phyloP scores from a whole-genome alignment of 371 early-diverging fungal species.

The Zychaea mexicana region DNA sequence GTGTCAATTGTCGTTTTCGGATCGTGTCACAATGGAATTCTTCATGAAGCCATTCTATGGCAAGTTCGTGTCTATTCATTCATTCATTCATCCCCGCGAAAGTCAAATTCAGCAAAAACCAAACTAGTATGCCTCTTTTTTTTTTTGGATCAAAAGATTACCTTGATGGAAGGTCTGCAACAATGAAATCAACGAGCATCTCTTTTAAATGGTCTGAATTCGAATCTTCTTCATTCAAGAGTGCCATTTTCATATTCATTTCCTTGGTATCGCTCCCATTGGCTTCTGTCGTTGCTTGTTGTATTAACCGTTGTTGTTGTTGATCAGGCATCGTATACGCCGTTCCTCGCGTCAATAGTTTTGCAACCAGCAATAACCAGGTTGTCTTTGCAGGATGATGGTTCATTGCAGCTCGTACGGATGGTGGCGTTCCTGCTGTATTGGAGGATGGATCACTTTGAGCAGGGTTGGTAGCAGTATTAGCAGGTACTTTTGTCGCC shows the following conservation, averaged over 20 bases:
- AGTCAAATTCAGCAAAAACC: neutral
- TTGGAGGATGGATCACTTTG: too few species aligned
- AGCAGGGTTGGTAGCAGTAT: constrained; percentile 2
- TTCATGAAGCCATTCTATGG: constrained; percentile 46
- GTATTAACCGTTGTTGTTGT: constrained; percentile 10
- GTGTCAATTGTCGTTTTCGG: constrained; percentile 8
- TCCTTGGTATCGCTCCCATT: neutral
- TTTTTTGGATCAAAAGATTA: too few species aligned
- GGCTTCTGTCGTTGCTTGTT: neutral
- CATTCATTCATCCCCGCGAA: neutral
- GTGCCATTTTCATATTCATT: constrained; percentile 7
- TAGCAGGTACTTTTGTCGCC: constrained; percentile 1
- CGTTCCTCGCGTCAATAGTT: constrained; percentile 33
- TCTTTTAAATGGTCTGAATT: constrained; percentile 26
- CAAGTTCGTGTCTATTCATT: constrained; percentile 47
- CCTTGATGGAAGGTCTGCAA: constrained; percentile 33
- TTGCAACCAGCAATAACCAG: constrained; percentile 37
- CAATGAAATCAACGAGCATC: constrained; percentile 38
- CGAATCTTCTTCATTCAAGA: constrained; percentile 7
- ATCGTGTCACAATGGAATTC: constrained; percentile 33
- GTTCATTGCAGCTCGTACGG: too few species aligned
- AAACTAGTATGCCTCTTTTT: neutral
- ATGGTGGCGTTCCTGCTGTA: neutral
- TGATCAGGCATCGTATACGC: neutral
- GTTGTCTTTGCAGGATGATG: constrained; percentile 18